Evolutionary conservation across 352 stramenopile species (phyloP).

Genomic region (Pythium utonaiense): DNA sequence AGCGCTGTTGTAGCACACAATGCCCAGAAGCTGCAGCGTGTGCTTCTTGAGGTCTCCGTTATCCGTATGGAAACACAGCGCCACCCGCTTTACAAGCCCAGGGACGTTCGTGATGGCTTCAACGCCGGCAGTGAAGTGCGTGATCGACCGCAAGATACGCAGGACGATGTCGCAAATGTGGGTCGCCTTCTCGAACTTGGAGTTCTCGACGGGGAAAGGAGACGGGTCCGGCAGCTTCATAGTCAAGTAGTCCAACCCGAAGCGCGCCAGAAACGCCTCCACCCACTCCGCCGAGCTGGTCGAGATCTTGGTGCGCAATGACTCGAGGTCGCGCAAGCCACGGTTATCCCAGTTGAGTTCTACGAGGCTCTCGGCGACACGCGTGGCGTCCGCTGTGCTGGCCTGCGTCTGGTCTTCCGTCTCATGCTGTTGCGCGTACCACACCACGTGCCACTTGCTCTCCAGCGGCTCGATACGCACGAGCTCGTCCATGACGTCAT

Average conservation of each 20-base stretch:
- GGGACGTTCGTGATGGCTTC: slow-evolving; percentile 80
- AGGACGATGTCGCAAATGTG: slow-evolving; percentile 74
- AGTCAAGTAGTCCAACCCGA: slow-evolving; percentile 79
- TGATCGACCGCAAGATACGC: slow-evolving; percentile 70
- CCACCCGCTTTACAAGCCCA: slow-evolving; percentile 74
- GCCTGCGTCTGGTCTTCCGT: slow-evolving; percentile 64
- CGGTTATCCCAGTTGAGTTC: slow-evolving; percentile 84
- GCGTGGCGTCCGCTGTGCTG: slow-evolving; percentile 52
- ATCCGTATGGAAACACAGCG: slow-evolving; percentile 83
- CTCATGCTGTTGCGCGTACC: slow-evolving; percentile 80
- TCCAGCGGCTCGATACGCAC: slow-evolving; percentile 79
- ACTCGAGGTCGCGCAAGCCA: slow-evolving; percentile 68
- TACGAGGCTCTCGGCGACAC: slow-evolving; percentile 71
- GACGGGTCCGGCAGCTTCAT: slow-evolving; percentile 85
- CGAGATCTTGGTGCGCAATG: slow-evolving; percentile 66
- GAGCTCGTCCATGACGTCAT: slow-evolving; percentile 84
- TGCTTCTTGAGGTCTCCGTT: slow-evolving; percentile 81
- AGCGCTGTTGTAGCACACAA: slow-evolving; percentile 87
- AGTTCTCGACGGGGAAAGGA: slow-evolving; percentile 74
- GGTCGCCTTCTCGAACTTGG: slow-evolving; percentile 77
- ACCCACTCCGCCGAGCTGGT: slow-evolving; percentile 72
- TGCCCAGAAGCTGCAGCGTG: slow-evolving; percentile 75
- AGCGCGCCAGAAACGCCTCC: slow-evolving; percentile 66
- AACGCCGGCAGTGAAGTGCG: slow-evolving; percentile 73
- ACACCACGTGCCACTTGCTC: slow-evolving; percentile 86